Conservation (phyloP, 1,284 basidiomycete genomes). For the Ustilago lituana region DNA sequence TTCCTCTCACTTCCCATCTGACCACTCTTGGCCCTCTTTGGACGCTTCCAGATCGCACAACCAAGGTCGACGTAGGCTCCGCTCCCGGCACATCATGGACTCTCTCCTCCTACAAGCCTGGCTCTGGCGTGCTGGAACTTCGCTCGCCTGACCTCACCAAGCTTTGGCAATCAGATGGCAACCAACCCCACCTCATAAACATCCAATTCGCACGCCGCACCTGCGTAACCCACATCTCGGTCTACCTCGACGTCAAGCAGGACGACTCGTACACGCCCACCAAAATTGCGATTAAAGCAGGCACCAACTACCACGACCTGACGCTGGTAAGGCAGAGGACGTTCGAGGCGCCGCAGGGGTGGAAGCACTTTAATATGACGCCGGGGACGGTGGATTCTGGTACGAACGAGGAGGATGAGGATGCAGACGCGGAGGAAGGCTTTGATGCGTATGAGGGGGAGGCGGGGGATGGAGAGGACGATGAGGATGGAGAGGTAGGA, state of each 20-base stretch:
- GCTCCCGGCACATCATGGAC: conserved; percentile 80
- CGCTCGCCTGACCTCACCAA: conserved; percentile 87
- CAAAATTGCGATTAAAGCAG: conserved; percentile 86
- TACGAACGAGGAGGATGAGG: conserved; percentile 76
- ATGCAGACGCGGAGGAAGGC: conserved; percentile 61
- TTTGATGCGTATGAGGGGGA: neutral
- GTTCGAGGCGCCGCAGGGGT: conserved; percentile 78
- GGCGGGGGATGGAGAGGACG: conserved; percentile 72
- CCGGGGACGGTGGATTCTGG: conserved; percentile 71
- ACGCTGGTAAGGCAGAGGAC: conserved; percentile 74
- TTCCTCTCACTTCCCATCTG: no score
- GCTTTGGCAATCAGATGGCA: conserved; percentile 99
- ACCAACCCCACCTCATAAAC: conserved; percentile 94
- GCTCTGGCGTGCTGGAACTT: conserved; percentile 92
- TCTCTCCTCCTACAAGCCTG: conserved; percentile 96
- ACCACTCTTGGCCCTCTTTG: neutral
- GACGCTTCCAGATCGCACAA: conserved; percentile 43
- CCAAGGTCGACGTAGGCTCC: conserved; percentile 61
- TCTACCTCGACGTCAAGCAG: conserved; percentile 83
- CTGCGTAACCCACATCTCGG: conserved; percentile 84
- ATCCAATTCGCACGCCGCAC: conserved; percentile 91
- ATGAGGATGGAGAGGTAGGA: conserved; percentile 71
- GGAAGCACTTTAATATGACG: conserved; percentile 81
- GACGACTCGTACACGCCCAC: conserved; percentile 99
- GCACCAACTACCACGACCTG: conserved; percentile 88